Percentiles rank a stretch among this genome's conserved stretches.
These are phyloP conservation scores for Funneliformis geosporum DNA, from an alignment of 192 early-diverging fungal species.

Conservation along the genomic window DNA sequence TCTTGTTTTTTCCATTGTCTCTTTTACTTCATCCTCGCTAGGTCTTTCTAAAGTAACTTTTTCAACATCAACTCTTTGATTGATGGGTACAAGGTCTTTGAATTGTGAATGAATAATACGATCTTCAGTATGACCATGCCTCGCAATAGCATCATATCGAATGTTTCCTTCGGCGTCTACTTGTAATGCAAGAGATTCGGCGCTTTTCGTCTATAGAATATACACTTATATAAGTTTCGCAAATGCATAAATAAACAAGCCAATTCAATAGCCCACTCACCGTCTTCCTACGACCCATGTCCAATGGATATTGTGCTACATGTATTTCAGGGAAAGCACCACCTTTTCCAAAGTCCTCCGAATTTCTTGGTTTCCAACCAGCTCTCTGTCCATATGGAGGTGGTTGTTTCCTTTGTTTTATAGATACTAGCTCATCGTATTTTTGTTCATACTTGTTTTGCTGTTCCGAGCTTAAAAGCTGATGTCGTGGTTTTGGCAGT, in stretches of 20 bases:
- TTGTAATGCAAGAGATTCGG: slow-evolving; percentile 78
- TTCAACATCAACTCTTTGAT: slow-evolving; percentile 67
- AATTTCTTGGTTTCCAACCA: slow-evolving; percentile 76
- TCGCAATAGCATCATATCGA: slow-evolving; percentile 86
- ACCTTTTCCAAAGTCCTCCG: slow-evolving; percentile 93
- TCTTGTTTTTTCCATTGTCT: slow-evolving; percentile 86
- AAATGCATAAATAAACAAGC: not conserved
- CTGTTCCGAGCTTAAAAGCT: slow-evolving; percentile 28
- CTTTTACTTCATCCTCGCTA: slow-evolving; percentile 72
- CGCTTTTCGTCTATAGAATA: slow-evolving; percentile 44
- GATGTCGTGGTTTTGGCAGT: slow-evolving; percentile 45
- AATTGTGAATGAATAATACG: slow-evolving; percentile 81
- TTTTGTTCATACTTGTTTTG: slow-evolving; percentile 37
- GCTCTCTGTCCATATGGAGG: slow-evolving; percentile 83
- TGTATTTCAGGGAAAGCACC: slow-evolving; percentile 96
- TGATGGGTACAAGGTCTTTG: slow-evolving; percentile 76
- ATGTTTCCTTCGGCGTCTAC: slow-evolving; percentile 89
- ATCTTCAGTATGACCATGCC: slow-evolving; percentile 69
- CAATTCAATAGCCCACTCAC: slow-evolving; percentile 2
- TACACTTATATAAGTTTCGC: not conserved
- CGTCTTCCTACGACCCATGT: slow-evolving; percentile 84
- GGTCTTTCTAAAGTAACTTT: slow-evolving; percentile 78
- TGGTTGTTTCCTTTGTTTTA: slow-evolving; percentile 27
- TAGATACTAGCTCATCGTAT: slow-evolving; percentile 38
- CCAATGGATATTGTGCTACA: slow-evolving; percentile 89